Base-by-base conservation (phyloP, 352 stramenopile species). In the Achlya hypogyna region DNA sequence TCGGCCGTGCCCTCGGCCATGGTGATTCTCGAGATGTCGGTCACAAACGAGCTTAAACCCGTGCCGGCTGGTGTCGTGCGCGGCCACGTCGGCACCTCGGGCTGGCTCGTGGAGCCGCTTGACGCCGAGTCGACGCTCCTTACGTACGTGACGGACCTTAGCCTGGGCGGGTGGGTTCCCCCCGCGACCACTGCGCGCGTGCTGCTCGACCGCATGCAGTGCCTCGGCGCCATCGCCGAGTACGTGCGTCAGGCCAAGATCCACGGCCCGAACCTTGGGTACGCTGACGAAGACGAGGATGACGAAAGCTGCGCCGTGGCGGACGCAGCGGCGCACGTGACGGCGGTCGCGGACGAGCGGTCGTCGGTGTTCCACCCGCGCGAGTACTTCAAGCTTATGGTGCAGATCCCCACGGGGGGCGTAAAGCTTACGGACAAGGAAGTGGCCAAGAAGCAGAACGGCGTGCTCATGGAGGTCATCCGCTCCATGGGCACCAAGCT, bases 401-500 rank as follows among this genome's bases (percentile, higher is more conserved):
- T 85, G 71, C 80, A 81, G 35, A 65, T 91, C 25, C 81, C 82
- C 3, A 86, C 78, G 4, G 85, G 85, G 59, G 85, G 82, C 0
- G 62, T 93, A 6, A 93, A 93, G 68, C 69, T 93, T 0, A 83
- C 88, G 52, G 85, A 93, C 67, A 93, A 93, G 71, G 82, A 93
- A 49, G 72, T 91, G 28, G 82, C 82, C 2, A 93, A 91, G 71
- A 93, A 93, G 70, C 85, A 93, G 56, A 74, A 82, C 63, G 85
- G 85, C 9, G 85, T 93, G 65, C 72, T 93, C 20, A 91, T 91
- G 73, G 85, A 93, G 51, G 82, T 93, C 47, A 89, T 93, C 63
- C 91, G 91, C 69, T 85, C 78, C 29, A 75, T 77, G 14, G 79
- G 79, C 62, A 76, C 79, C 4, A 86, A 88, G 69, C 83, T 88